Percentiles rank a stretch among this genome's conserved stretches.
phyloP scores from a whole-genome alignment of 169 alveolate species.

The Eimeria zaria region DNA sequence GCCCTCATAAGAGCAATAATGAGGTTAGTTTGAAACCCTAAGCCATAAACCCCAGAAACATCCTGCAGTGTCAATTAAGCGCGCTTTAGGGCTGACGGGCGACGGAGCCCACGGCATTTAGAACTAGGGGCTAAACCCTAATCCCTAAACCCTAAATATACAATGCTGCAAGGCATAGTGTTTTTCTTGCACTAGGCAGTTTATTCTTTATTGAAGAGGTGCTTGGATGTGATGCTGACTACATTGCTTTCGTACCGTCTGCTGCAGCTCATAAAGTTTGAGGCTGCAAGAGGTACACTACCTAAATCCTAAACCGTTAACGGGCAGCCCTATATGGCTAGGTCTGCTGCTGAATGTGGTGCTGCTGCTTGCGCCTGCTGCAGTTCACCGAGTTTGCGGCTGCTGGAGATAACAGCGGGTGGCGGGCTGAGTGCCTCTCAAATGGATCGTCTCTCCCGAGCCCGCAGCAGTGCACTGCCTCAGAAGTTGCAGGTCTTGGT shows the following conservation, averaged over 20 bases:
- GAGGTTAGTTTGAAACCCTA: constrained; percentile 12
- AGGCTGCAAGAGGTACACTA: constrained; percentile 45
- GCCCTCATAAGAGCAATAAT: constrained; percentile 53
- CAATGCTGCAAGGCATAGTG: neutral
- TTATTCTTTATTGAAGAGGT: neutral
- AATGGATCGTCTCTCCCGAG: constrained; percentile 45
- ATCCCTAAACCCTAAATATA: neutral
- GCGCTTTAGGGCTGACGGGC: neutral
- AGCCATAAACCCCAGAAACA: neutral
- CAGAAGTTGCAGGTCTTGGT: constrained; percentile 65
- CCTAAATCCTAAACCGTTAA: too few species aligned
- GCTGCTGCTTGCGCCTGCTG: constrained; percentile 32
- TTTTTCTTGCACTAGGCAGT: neutral
- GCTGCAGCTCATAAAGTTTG: constrained; percentile 70
- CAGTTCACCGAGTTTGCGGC: constrained; percentile 74
- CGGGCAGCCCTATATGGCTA: too few species aligned
- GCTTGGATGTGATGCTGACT: too few species aligned
- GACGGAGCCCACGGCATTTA: neutral
- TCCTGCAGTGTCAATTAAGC: too few species aligned
- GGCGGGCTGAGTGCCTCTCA: constrained; percentile 63
- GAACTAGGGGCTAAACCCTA: neutral
- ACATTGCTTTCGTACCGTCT: neutral
- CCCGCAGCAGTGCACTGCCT: constrained; percentile 65
- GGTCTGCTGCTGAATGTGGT: neutral
- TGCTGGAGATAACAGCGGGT: constrained; percentile 59